phyloP scores from a whole-genome alignment of 768 basidiomycete species.

The Tephrocybe sp. region DNA sequence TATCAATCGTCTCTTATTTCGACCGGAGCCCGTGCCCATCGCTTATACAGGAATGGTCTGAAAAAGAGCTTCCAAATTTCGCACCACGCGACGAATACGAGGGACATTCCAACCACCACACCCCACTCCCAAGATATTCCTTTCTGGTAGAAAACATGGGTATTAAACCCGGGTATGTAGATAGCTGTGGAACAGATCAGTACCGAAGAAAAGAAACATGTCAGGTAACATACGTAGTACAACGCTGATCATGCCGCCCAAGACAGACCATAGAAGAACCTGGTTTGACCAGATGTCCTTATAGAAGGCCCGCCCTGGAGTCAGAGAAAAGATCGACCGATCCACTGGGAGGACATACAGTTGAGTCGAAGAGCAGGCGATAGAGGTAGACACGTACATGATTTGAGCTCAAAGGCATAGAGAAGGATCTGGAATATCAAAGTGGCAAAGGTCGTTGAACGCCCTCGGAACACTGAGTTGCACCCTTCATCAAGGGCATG shows the following conservation, averaged over 20 bases:
- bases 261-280: conserved; percentile 33
- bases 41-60: conserved; percentile 26
- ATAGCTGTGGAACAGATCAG: conserved; percentile 23
- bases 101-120: conserved; percentile 34
- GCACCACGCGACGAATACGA: conserved; percentile 34
- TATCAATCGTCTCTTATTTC: not conserved
- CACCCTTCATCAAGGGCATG: conserved; percentile 25
- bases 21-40: conserved; percentile 22
- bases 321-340: conserved; percentile 36
- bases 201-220: not conserved
- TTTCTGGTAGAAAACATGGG: conserved; percentile 35
- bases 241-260: conserved; percentile 35
- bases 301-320: conserved; percentile 32
- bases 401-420: conserved; percentile 37
- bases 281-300: conserved; percentile 36
- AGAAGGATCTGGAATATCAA: conserved; percentile 37
- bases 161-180: conserved; percentile 38
- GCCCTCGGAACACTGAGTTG: conserved; percentile 31
- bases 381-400: conserved; percentile 24
- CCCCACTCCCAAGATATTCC: conserved; percentile 42
- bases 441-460: conserved; percentile 37
- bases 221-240: conserved; percentile 32
- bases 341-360: conserved; percentile 24
- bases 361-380: not conserved
- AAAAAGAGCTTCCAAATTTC: conserved; percentile 39